Evolutionary conservation across 495 filamentous ascomycete species (phyloP).

Genomic region (Tuber melanosporum): DNA sequence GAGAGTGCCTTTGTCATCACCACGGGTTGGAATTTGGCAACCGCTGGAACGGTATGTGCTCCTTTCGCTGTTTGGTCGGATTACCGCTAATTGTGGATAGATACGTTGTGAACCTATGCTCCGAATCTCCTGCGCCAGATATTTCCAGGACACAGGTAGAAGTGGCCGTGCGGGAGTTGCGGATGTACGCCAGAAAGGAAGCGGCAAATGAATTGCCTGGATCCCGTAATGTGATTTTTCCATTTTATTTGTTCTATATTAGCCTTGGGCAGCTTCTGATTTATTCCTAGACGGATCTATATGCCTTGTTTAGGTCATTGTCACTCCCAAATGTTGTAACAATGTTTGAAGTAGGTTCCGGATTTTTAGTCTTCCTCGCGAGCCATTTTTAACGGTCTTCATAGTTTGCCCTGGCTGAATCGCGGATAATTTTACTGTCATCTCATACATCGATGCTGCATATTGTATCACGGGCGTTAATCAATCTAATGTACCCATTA

Average conservation of each 20-base stretch:
- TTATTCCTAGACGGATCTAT: conserved; percentile 64
- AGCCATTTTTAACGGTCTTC: conserved; percentile 11
- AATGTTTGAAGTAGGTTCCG: conserved; percentile 61
- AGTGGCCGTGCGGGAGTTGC: conserved; percentile 78
- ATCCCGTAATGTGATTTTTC: conserved; percentile 59
- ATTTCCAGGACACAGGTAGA: conserved; percentile 95
- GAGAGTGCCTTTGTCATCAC: conserved; percentile 78
- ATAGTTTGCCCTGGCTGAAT: conserved; percentile 78
- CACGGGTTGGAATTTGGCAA: conserved; percentile 91
- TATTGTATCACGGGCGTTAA: conserved; percentile 75
- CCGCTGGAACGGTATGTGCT: conserved; percentile 75
- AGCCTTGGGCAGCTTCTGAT: conserved; percentile 32
- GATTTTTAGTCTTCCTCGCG: background rate
- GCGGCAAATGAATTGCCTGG: conserved; percentile 90
- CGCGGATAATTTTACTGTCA: conserved; percentile 90
- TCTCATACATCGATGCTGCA: conserved; percentile 96
- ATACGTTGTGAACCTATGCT: conserved; percentile 87
- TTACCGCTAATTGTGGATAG: conserved; percentile 20
- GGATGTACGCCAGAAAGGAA: conserved; percentile 86
- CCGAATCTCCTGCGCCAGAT: conserved; percentile 84
- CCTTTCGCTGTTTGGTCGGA: background rate
- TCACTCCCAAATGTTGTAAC: conserved; percentile 86
- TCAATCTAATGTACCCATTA: conserved; percentile 79
- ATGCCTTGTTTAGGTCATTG: conserved; percentile 81
- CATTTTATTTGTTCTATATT: background rate